A percentile compares a stretch with the other conserved stretches of the same genome.
Evolutionary conservation across 1,284 basidiomycete genomes (phyloP).

Genomic region (Filobasidium uniguttulatum): DNA sequence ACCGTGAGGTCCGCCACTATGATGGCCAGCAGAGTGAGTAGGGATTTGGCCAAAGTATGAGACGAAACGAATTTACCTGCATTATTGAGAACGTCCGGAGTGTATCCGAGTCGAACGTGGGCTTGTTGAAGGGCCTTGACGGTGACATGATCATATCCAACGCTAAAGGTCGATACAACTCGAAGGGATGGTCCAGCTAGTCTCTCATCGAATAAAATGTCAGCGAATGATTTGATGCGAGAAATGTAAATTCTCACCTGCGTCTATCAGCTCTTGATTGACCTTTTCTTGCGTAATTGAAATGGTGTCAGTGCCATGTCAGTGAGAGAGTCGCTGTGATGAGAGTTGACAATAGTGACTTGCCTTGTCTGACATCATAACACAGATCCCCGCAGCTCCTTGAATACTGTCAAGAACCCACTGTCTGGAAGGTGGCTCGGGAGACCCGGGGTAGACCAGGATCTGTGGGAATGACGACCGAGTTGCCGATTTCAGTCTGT

Average conservation of each 20-base stretch:
- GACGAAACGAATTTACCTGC: constrained; percentile 45
- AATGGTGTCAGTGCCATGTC: constrained; percentile 21
- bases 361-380: constrained; percentile 59
- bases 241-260: constrained; percentile 39
- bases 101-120: constrained; percentile 69
- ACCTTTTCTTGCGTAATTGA: constrained; percentile 44
- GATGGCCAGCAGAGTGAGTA: neutral
- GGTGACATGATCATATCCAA: constrained; percentile 78
- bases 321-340: too few species aligned
- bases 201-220: neutral
- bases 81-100: constrained; percentile 75
- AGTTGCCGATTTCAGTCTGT: neutral
- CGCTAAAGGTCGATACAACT: constrained; percentile 72
- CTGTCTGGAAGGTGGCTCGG: constrained; percentile 48
- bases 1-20: constrained; percentile 72
- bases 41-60: neutral
- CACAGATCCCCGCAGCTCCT: constrained; percentile 52
- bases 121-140: constrained; percentile 49
- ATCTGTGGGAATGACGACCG: constrained; percentile 27
- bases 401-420: constrained; percentile 67
- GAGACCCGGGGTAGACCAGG: constrained; percentile 52
- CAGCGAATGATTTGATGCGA: neutral
- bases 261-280: constrained; percentile 56
- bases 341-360: constrained; percentile 19
- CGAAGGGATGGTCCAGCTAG: constrained; percentile 57